Evolutionary conservation across 148 eudicot genomes (phyloP), one percentile per base, ranked within the genome.

Genomic region (Silene uniflora): DNA sequence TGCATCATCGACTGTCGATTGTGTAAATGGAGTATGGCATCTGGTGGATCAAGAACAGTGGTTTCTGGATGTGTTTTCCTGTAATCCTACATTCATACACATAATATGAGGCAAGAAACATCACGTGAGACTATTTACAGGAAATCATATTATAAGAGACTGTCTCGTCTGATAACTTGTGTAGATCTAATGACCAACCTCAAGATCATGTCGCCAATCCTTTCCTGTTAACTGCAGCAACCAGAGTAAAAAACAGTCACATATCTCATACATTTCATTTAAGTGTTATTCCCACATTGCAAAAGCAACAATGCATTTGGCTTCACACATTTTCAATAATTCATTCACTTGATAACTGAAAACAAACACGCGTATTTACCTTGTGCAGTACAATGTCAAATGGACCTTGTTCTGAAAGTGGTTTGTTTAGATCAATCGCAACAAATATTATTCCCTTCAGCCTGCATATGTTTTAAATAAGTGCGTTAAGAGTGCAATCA

Each of bases 1-100:
- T 92, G 92, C 75, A 95, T 91, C 99, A 95, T 95, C 54, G 87
- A 90, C 74, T 92, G 97, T 69, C 99, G 91, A 81, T 92, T 92
- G 83, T 88, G 85, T 12, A 95, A 84, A 78, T 90, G 96, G 71
- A 89, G 89, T 69, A 95, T 95, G 79, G 99, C 99, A 84, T 89
- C 84, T 60, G 99, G 99, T 79, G 99, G 97, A 84, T 95, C 99
- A 61, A 95, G 91, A 77, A 95, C 89, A 27, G 89, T 90, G 54
- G 91, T 96, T 80, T 89, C 88, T 14, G 97, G 93, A 83, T 90
- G 96, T 60, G 84, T 69, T 74, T 78, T 68, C 79, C 92, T 74
- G 79, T 92, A 95, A 77, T 95, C 96, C 99, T 95, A 22, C 84
- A 91, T 6, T 74, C 32, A 82, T 44, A 70, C 21, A 67, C 13